Conservation (phyloP, 768 basidiomycete species). For the Collybiopsis luxurians region DNA sequence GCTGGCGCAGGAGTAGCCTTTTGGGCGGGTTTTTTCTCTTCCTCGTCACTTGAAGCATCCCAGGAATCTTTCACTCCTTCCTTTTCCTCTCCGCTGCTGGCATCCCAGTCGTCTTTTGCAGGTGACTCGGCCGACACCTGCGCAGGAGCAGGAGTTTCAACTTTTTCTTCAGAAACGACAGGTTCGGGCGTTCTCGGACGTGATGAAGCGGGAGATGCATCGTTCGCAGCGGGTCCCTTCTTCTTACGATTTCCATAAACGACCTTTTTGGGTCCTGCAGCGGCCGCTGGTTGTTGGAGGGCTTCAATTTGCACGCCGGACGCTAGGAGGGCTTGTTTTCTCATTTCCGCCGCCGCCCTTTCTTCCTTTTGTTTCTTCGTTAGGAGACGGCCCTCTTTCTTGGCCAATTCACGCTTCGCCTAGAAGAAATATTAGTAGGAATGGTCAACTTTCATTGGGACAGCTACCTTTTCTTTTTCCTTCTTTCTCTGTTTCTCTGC, state of each 20-base stretch:
- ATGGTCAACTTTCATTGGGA: constrained; percentile 4
- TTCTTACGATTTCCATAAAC: constrained; percentile 85
- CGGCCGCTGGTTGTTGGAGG: constrained; percentile 57
- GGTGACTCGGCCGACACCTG: constrained; percentile 24
- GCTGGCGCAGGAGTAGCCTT: constrained; percentile 17
- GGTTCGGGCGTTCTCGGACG: constrained; percentile 49
- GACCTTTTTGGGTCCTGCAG: constrained; percentile 62
- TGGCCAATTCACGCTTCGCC: constrained; percentile 86
- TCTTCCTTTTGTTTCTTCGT: constrained; percentile 99
- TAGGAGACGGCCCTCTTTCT: constrained; percentile 90
- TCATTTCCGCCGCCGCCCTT: constrained; percentile 83
- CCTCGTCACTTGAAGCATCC: constrained; percentile 51
- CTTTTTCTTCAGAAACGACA: background rate
- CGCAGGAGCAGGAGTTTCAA: constrained; percentile 17
- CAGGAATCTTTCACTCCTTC: constrained; percentile 41
- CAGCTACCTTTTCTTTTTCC: constrained; percentile 80
- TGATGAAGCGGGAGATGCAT: constrained; percentile 53
- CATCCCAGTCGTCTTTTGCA: constrained; percentile 69
- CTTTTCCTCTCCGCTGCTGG: constrained; percentile 55
- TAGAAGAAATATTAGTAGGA: constrained; percentile 25
- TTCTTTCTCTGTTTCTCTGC: constrained; percentile 83
- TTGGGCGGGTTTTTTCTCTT: constrained; percentile 24
- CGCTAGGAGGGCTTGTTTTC: constrained; percentile 86
- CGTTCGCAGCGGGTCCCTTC: constrained; percentile 53
- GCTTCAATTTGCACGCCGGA: constrained; percentile 91